Base-by-base conservation (phyloP, 805 yeast genomes). In the Starmera caribaea region DNA sequence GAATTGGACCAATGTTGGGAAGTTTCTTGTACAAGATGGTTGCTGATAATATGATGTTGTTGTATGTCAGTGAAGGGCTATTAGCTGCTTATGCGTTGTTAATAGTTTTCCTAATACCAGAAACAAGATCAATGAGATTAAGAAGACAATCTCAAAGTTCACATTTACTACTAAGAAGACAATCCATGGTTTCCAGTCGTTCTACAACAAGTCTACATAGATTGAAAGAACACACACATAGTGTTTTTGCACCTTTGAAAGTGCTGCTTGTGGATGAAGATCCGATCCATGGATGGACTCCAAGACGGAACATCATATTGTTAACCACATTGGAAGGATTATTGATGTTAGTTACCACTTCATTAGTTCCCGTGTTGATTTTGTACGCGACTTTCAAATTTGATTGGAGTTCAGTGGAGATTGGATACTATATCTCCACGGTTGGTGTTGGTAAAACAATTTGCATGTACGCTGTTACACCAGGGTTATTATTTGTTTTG, bases 1-100 rank as follows among this genome's bases (percentile, higher is more conserved):
- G 81, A 1, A 11, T 71, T 8, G 92, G 90, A 2, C 92, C 94
- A 0, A 44, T 79, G 31, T 39, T 71, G 1, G 79, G 85, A 3
- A 73, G 79, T 29, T 28, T 62, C 0, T 36, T 65, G 1, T 49
- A 66, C 4, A 56, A 55, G 26, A 6, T 40, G 0, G 39, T 59
- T 46, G 46, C 57, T 41, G 38, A 62, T 3, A 51, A 57, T 31
- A 41, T 57, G 12, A 30, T 47, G 1, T 57, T 74, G 0, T 40
- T 70, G 10, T 58, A 54, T 32, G 33, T 54, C 2, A 57, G 65
- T 10, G 32, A 55, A 4, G 29, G 42, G 1, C 35, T 61, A 14
- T 52, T 63, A 5, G 51, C 63, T 7, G 5, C 71, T 3, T 54
- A 65, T 3, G 38, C 70, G 0, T 7, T 71, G 1, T 16, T 66